Evolutionary conservation across 2,329 filamentous ascomycete species (phyloP), one percentile per base, ranked within the genome.

Genomic region (Sordariomycetes sp.): DNA sequence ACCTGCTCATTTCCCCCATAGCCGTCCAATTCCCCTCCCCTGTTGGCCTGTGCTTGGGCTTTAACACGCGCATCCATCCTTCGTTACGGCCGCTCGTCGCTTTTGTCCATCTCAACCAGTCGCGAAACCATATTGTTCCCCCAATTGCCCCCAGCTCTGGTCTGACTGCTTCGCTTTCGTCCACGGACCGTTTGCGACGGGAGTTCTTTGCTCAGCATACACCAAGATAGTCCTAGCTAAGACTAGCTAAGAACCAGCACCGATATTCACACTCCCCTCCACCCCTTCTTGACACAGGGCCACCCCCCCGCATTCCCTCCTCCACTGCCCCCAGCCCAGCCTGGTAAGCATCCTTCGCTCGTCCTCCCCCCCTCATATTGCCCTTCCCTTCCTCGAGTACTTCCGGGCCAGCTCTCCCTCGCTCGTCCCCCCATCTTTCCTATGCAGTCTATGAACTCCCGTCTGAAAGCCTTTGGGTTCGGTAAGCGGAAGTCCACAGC

Each of bases 381-480:
- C 52, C 34, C 45, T 34, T 22, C 42, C 56, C 55, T 35, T 36
- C 52, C 25, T 52, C 52, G 25, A 34, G 48, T 56, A 35, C 56
- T 53, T 39, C 48, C 17, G 24, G 36, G 55, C 52, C 53, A 36
- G 25, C 22, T 50, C 52, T 53, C 13, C 52, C 58, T 55, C 39
- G 34, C 61, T 59, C 61, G 24, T n/a, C 32, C 56, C 54, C 52
- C 53, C 54, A 57, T 50, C 53, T 57, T 35, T 52, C 59, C 42
- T 56, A 87, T 88, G 85, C 87, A 81, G 80, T 88, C 84, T 79
- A 81, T 87, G 82, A 89, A 88, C 78, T 81, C 82, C 71, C 84
- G 86, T 74, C 82, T 89, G 72, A 87, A 88, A 78, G 81, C 81
- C 78, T 80, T 90, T 76, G 85, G 87, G 74, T 87, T 89, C 78